Evolutionary conservation across 305 asterid species (phyloP).

Genomic region (Andrographis paniculata): DNA sequence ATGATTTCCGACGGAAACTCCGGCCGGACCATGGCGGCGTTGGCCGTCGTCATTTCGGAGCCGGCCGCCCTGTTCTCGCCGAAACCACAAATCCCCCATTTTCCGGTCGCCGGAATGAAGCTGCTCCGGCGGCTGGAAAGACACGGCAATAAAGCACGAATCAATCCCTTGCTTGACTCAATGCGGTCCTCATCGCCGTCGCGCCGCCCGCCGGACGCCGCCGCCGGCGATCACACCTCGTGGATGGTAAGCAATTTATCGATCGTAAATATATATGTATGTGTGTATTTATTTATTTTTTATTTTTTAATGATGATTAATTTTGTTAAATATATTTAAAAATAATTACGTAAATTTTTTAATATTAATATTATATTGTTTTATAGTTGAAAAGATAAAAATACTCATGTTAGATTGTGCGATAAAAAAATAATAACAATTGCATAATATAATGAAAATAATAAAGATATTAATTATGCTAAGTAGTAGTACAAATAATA

Average conservation of each 20-base stretch:
- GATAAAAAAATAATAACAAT: no score
- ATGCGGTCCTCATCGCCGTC: constrained; percentile 87
- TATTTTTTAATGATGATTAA: no score
- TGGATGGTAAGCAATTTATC: constrained; percentile 46
- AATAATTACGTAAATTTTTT: no score
- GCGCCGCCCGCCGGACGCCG: constrained; percentile 38
- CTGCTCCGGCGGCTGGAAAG: constrained; percentile 24
- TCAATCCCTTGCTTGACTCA: constrained; percentile 53
- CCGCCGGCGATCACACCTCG: constrained; percentile 36
- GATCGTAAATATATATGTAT: no score
- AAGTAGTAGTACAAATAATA: no score
- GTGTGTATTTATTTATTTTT: no score
- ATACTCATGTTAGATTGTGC: no score
- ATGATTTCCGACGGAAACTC: constrained; percentile 42
- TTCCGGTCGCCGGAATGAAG: constrained; percentile 15
- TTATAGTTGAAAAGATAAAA: no score
- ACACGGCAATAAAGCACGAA: constrained; percentile 25
- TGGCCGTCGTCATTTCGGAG: constrained; percentile 38
- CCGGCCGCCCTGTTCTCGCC: constrained; percentile 25
- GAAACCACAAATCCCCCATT: constrained; percentile 14
- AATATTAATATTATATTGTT: no score
- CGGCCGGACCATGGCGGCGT: constrained; percentile 42
- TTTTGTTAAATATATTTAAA: no score
- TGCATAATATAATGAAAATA: no score
- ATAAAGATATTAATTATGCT: no score